These are phyloP conservation scores for Parafenestella ontariensis DNA, from an alignment of 2,329 filamentous ascomycete species.

Conservation along the genomic window DNA sequence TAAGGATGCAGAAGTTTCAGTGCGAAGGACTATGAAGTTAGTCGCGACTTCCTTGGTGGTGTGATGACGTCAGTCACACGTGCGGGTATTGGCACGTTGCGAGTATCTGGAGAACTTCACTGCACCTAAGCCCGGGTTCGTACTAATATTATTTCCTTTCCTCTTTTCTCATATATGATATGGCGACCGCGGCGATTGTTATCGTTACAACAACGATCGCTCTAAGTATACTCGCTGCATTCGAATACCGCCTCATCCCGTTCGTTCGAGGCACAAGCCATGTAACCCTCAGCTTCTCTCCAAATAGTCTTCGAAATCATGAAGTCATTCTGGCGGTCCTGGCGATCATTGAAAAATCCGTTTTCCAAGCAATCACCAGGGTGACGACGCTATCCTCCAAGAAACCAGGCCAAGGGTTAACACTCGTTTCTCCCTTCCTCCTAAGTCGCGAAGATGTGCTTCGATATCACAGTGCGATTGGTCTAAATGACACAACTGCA, in stretches of 20 bases:
- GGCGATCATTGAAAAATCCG: slow-evolving; percentile 3
- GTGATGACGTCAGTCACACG: neutral
- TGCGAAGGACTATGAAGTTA: neutral
- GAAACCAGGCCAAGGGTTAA: neutral
- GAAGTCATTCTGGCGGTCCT: slow-evolving; percentile 8
- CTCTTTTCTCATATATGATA: neutral
- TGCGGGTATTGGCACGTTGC: neutral
- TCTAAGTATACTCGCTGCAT: slow-evolving; percentile 4
- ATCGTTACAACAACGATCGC: neutral
- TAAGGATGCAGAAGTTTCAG: neutral
- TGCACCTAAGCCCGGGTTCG: too few relatives aligned
- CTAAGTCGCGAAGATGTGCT: slow-evolving; percentile 3
- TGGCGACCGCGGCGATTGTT: neutral
- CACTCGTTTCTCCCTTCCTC: slow-evolving; percentile 5
- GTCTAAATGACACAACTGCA: neutral
- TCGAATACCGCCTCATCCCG: slow-evolving; percentile 8
- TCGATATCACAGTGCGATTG: slow-evolving; percentile 4
- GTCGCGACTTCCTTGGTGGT: too few relatives aligned
- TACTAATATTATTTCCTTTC: neutral
- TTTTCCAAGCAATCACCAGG: neutral
- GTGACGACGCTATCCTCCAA: neutral
- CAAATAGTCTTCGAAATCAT: slow-evolving; percentile 6
- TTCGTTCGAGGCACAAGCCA: slow-evolving; percentile 1
- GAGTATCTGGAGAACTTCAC: too few relatives aligned
- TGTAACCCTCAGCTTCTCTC: slow-evolving; percentile 7